phyloP scores from a whole-genome alignment of 805 yeast genomes.

The Kluyveromyces aestuarii region DNA sequence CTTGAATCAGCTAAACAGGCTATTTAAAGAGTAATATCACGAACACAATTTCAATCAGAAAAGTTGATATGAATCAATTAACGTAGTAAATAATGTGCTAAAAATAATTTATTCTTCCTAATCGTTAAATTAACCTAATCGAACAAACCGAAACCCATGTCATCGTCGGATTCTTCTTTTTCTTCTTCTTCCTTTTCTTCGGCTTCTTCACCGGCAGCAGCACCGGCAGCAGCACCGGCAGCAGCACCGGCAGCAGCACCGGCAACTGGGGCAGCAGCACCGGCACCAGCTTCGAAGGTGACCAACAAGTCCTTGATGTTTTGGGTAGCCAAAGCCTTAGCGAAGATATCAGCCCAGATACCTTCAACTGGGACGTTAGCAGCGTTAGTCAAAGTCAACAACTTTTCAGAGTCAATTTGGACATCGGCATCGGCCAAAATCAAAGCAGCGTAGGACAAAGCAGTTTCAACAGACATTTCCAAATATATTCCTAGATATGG shows the following conservation, averaged over 20 bases:
- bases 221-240: slow-evolving; percentile 39
- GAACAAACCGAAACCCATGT: slow-evolving; percentile 88
- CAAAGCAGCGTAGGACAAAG: slow-evolving; percentile 96
- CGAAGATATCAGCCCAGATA: slow-evolving; percentile 76
- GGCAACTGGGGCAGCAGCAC: slow-evolving; percentile 34
- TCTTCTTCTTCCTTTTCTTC: slow-evolving; percentile 49
- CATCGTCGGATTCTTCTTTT: slow-evolving; percentile 66
- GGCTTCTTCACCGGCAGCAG: slow-evolving; percentile 47
- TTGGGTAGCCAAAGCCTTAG: slow-evolving; percentile 76
- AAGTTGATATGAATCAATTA: neutral
- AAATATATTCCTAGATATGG: slow-evolving; percentile 10
- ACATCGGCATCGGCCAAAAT: slow-evolving; percentile 96
- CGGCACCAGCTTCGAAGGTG: slow-evolving; percentile 45
- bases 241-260: too few species aligned
- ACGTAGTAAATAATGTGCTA: slow-evolving; percentile 8
- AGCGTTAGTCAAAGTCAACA: slow-evolving; percentile 60
- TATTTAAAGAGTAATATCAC: neutral
- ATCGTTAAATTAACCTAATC: slow-evolving; percentile 40
- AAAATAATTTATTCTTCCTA: neutral
- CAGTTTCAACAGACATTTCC: slow-evolving; percentile 76
- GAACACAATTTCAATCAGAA: neutral
- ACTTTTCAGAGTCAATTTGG: slow-evolving; percentile 82
- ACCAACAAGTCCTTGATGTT: slow-evolving; percentile 60
- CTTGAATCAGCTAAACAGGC: neutral
- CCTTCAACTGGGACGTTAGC: slow-evolving; percentile 69